phyloP scores from a whole-genome alignment of 257 asterid species.

The Misopates orontium region DNA sequence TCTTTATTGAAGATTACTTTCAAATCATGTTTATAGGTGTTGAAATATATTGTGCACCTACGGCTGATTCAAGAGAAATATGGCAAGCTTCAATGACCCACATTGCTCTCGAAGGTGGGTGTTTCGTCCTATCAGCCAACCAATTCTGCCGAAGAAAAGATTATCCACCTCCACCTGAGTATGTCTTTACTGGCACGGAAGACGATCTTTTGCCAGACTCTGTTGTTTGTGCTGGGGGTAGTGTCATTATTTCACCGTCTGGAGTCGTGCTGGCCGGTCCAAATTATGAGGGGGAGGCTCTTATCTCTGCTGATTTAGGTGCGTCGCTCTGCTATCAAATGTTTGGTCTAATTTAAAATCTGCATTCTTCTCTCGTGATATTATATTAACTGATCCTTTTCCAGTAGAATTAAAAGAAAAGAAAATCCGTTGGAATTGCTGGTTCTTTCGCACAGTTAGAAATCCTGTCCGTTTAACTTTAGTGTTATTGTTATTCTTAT shows the following conservation, averaged over 20 bases:
- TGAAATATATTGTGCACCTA: slow-evolving; percentile 95
- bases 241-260: slow-evolving; percentile 87
- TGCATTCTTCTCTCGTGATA: not conserved
- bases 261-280: slow-evolving; percentile 94
- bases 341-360: not conserved
- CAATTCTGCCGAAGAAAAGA: slow-evolving; percentile 93
- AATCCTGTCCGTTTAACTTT: slow-evolving; percentile 10
- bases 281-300: slow-evolving; percentile 89
- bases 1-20: slow-evolving; percentile 5
- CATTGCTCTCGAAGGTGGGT: slow-evolving; percentile 95
- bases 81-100: slow-evolving; percentile 99
- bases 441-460: not conserved
- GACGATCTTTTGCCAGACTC: slow-evolving; percentile 81
- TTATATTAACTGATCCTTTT: not conserved
- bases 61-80: slow-evolving; percentile 86
- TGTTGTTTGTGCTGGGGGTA: slow-evolving; percentile 92
- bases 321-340: slow-evolving; percentile 8
- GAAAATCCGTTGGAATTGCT: not conserved
- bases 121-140: slow-evolving; percentile 92
- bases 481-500: too few relatives aligned
- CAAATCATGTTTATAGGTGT: slow-evolving; percentile 45
- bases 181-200: slow-evolving; percentile 65
- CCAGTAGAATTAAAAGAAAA: not conserved
- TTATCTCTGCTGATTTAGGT: slow-evolving; percentile 95
- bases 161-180: slow-evolving; percentile 93